phyloP scores from a whole-genome alignment of 2,329 filamentous ascomycete species.

The Shiraia bambusicola region DNA sequence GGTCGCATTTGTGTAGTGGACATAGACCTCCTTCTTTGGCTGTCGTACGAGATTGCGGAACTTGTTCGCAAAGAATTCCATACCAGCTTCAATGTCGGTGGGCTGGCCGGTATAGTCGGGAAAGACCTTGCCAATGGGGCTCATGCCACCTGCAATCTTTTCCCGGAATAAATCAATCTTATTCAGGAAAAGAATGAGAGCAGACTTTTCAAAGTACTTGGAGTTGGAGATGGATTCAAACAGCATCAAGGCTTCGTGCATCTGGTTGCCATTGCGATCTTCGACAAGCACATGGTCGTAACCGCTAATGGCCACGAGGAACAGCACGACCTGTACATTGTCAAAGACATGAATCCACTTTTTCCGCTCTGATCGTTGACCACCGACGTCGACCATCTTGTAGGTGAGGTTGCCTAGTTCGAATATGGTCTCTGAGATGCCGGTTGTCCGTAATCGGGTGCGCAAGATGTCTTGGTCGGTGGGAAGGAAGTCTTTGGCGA shows the following conservation, averaged over 20 bases:
- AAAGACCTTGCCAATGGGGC: slow-evolving; percentile 53
- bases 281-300: slow-evolving; percentile 96
- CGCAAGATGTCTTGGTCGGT: slow-evolving; percentile 93
- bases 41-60: slow-evolving; percentile 54
- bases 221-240: slow-evolving; percentile 57
- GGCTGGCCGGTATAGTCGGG: slow-evolving; percentile 50
- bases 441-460: slow-evolving; percentile 85
- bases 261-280: slow-evolving; percentile 80
- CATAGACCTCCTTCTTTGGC: slow-evolving; percentile 54
- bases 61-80: slow-evolving; percentile 54
- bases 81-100: slow-evolving; percentile 50
- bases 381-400: slow-evolving; percentile 94
- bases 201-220: slow-evolving; percentile 54
- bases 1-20: slow-evolving; percentile 56
- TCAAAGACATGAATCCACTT: slow-evolving; percentile 98
- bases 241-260: slow-evolving; percentile 57
- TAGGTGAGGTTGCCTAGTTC: slow-evolving; percentile 90
- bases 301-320: slow-evolving; percentile 91
- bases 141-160: slow-evolving; percentile 50
- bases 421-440: slow-evolving; percentile 94
- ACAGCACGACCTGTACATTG: slow-evolving; percentile 87
- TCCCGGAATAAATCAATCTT: slow-evolving; percentile 56
- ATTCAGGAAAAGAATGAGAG: slow-evolving; percentile 56
- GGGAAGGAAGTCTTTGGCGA: slow-evolving; percentile 74
- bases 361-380: slow-evolving; percentile 88